A percentile compares a stretch with the other conserved stretches of the same genome.
These are phyloP conservation scores for Suillus plorans DNA, from an alignment of 768 basidiomycete genomes.

Conservation along the genomic window DNA sequence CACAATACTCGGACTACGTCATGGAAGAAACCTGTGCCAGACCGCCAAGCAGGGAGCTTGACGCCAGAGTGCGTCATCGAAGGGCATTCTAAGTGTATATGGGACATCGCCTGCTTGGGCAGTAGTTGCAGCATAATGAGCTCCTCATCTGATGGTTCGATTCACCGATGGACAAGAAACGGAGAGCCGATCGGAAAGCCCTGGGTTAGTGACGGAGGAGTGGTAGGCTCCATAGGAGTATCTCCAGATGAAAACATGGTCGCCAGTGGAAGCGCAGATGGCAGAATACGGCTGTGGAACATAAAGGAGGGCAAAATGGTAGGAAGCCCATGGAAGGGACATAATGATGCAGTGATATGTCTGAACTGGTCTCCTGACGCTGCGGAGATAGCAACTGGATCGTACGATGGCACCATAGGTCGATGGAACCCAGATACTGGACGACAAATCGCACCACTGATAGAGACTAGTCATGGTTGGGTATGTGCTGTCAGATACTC, in stretches of 20 bases:
- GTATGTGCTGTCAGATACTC: not conserved
- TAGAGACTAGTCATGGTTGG: not conserved
- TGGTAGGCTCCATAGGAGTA: not conserved
- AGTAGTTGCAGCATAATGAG: not conserved
- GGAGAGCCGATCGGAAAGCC: not conserved
- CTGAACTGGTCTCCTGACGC: slow-evolving; percentile 21
- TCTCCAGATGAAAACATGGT: slow-evolving; percentile 16
- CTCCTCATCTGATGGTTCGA: not conserved
- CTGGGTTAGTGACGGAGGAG: not conserved
- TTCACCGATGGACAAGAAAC: not conserved
- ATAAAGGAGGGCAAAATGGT: not conserved
- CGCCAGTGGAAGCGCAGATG: slow-evolving; percentile 12
- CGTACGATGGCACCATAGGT: not conserved
- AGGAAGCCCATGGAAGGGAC: slow-evolving; percentile 13
- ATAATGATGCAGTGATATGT: slow-evolving; percentile 13
- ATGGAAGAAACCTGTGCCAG: not conserved
- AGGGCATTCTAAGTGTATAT: not conserved
- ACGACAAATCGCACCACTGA: not conserved
- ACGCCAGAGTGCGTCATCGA: not conserved
- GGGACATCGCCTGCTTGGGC: not conserved
- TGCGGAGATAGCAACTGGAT: not conserved
- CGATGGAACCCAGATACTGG: not conserved
- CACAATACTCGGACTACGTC: not conserved
- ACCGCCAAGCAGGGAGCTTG: not conserved
- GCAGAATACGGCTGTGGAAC: slow-evolving; percentile 10